Base-by-base conservation (phyloP, 1,139 yeast species). In the Taiozyma onychis region DNA sequence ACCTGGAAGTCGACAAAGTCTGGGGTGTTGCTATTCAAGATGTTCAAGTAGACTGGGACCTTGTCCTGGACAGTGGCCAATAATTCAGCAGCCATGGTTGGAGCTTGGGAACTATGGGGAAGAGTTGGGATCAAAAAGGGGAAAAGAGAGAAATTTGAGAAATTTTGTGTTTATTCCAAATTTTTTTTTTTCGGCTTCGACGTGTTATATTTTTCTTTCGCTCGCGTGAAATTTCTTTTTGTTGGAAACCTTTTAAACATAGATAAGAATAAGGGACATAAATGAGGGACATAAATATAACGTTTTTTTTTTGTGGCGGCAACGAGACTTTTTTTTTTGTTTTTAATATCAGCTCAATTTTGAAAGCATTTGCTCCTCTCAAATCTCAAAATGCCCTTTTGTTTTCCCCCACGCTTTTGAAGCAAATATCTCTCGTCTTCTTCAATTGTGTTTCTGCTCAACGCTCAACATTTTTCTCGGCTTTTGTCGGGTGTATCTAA, bases 11-110 rank as follows among this genome's bases (percentile, higher is more conserved):
- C 43, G 16, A 60, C 54, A 34, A 34, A 60, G 13, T 50, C 53
- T n/a, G 65, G 64, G 3, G 65, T 58, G 52, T 53, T 44, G 7
- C 53, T 50, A 46, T 59, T 59, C 46, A 59, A 24, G 24, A 47
- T 16, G 41, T 48, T 48, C 27, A 58, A 30, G 47, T 58, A 59
- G 44, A 46, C 50, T 39, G 61, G 60, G n/a, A 57, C 48, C 44
- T 49, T 53, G 13, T 50, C 44, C 47, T 56, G 51, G 41, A 58
- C 27, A 39, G 52, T 48, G 3, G 56, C 56, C 18, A 58, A 49
- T 41, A 53, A 44, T 26, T 35, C 37, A 39, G 48, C 49, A 41
- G 51, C 47, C 51, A 49, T 48, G 13, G 42, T 24, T 37, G 41
- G 24, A 37, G 14, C 9, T 37, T 37, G 41, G 41, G 41, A 37